Base-by-base conservation (phyloP, 108 stramenopile species). In the Asterionellopsis glacialis region DNA sequence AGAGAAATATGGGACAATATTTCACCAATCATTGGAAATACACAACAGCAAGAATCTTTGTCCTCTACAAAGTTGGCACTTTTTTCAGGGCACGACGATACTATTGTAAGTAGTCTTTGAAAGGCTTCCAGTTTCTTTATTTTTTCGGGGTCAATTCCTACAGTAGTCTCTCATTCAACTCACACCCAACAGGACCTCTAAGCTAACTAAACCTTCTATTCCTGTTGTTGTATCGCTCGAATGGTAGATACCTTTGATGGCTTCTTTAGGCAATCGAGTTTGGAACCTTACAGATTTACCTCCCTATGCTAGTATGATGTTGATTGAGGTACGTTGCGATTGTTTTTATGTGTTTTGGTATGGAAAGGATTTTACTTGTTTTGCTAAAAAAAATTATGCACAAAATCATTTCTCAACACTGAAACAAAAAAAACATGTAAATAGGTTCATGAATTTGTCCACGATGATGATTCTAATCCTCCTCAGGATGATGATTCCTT, bases 71-170 rank as follows among this genome's bases (percentile, higher is more conserved):
- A 79, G 49, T 51, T 91, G 18, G 72, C 82, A 9, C 51, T 91
- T 7, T 84, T 81, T 73, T 76, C 83, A 0, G 94, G 89, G 24
- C 90, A 95, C 59, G 94, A 95, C 58, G 87, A 88, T 9, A 95
- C 94, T 38, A 50, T 95, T 12, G 33, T 33, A 33, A 33, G 33
- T 33, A 33, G 33, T 33, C 7, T 33, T 33, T 33, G 33, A 33
- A 33, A 33, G n/a, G 33, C 33, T 33, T 33, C 33, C 7, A 2
- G 7, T 33, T 5, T 7, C 33, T 33, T 33, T 33, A 33, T 33
- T 5, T 7, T n/a, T 33, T 33, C 2, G 33, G 7, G 33, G 33
- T 33, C 33, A 33, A 33, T 33, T 33, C 33, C 33, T 33, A 33
- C 33, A 7, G 33, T 33, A 33, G 5, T 33, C 33, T 33, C 33